Percentiles rank a stretch among this genome's conserved stretches.
Conservation (phyloP, 2,329 filamentous ascomycete species). For the Talaromyces marneffei region DNA sequence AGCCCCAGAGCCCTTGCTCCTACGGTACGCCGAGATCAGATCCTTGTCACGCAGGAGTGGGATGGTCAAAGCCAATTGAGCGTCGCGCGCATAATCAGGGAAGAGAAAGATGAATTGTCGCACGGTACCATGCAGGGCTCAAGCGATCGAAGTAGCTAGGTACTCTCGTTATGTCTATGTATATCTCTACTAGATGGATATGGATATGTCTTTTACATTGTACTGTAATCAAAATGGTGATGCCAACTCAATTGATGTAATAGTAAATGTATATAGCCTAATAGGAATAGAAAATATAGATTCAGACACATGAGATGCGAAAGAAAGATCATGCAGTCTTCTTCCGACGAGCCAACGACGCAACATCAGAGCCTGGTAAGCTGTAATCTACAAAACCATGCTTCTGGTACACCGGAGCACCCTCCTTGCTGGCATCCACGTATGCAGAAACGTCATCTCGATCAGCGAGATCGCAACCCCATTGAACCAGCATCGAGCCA, state of each 20-base stretch:
- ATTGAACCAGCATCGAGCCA: slow-evolving; percentile 34
- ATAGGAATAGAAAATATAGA: not conserved
- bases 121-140: not conserved
- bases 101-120: slow-evolving; percentile 7
- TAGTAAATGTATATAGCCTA: slow-evolving; percentile 1
- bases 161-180: not conserved
- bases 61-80: slow-evolving; percentile 20
- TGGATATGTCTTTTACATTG: slow-evolving; percentile 5
- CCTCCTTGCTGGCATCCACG: slow-evolving; percentile 35
- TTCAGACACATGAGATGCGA: not conserved
- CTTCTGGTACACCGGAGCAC: slow-evolving; percentile 34
- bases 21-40: slow-evolving; percentile 7
- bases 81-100: slow-evolving; percentile 19
- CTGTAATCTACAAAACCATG: slow-evolving; percentile 35
- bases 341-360: slow-evolving; percentile 15
- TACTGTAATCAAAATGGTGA: not conserved
- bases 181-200: slow-evolving; percentile 3
- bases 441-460: slow-evolving; percentile 30
- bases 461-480: slow-evolving; percentile 35
- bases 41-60: slow-evolving; percentile 15
- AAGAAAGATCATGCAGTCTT: slow-evolving; percentile 10
- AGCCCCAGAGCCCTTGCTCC: slow-evolving; percentile 5
- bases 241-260: slow-evolving; percentile 5
- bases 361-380: slow-evolving; percentile 8
- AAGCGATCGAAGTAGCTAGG: slow-evolving; percentile 4